These are phyloP conservation scores for Strigomonas galati DNA, from an alignment of 208 protist species.

Conservation along the genomic window DNA sequence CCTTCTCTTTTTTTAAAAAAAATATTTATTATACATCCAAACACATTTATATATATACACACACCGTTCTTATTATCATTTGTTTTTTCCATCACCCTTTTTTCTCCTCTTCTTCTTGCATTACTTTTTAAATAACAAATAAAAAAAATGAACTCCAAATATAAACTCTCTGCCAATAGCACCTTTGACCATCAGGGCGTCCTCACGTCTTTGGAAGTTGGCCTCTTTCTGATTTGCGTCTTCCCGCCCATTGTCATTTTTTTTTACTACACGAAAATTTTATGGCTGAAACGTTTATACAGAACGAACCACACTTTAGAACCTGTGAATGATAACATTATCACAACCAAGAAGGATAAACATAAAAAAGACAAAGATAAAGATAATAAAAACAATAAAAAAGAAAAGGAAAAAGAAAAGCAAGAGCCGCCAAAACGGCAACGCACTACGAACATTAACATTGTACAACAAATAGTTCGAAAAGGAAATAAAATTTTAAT, in stretches of 20 bases:
- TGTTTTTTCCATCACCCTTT: background rate
- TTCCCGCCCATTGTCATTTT: conserved; percentile 38
- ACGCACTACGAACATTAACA: too few relatives aligned
- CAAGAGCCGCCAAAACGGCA: too few relatives aligned
- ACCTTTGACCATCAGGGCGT: conserved; percentile 84
- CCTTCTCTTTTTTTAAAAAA: conserved; percentile 8
- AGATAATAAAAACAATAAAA: background rate
- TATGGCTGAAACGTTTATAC: conserved; percentile 80
- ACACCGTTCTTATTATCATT: background rate
- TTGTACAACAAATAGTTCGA: too few relatives aligned
- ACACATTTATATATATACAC: background rate
- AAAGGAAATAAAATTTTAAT: too few relatives aligned
- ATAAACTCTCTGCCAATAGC: conserved; percentile 9
- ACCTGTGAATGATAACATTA: background rate
- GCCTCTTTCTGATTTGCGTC: conserved; percentile 24
- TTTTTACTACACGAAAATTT: conserved; percentile 28
- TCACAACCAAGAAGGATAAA: background rate
- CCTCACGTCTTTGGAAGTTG: conserved; percentile 48
- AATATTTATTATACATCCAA: background rate
- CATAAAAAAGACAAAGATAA: conserved; percentile 5
- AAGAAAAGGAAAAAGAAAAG: background rate
- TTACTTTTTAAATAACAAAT: conserved; percentile 9
- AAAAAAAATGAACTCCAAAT: conserved; percentile 10
- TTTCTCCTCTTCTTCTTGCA: background rate
- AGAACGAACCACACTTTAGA: conserved; percentile 69